Evolutionary conservation across 805 yeast species (phyloP).

Genomic region (Tetrapisispora arboricola): DNA sequence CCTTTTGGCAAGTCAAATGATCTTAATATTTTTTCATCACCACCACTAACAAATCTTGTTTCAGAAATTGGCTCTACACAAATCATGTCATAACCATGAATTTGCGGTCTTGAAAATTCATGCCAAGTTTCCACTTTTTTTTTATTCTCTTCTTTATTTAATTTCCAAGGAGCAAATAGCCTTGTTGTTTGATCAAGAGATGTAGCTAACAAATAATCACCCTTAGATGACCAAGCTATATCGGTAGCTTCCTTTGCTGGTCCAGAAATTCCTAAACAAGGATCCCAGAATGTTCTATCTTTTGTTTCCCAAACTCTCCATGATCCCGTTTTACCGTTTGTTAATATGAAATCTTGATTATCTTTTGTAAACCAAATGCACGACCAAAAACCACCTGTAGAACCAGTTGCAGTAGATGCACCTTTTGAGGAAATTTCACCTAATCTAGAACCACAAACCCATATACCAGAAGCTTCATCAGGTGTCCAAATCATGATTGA

Average conservation of each 20-base stretch:
- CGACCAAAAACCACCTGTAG: slow-evolving; percentile 66
- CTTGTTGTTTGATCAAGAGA: slow-evolving; percentile 93
- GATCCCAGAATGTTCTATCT: slow-evolving; percentile 33
- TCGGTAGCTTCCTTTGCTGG: slow-evolving; percentile 68
- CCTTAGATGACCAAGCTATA: slow-evolving; percentile 59
- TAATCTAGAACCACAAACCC: slow-evolving; percentile 71
- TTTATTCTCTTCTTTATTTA: slow-evolving; percentile 23
- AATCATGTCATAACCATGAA: slow-evolving; percentile 96
- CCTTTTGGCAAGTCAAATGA: slow-evolving; percentile 82
- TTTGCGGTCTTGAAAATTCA: slow-evolving; percentile 94
- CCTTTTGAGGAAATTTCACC: slow-evolving; percentile 95
- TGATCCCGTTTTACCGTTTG: slow-evolving; percentile 89
- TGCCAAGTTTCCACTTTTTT: slow-evolving; percentile 48
- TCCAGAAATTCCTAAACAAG: slow-evolving; percentile 60
- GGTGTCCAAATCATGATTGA: slow-evolving; percentile 92
- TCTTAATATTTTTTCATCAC: slow-evolving; percentile 88
- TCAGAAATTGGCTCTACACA: slow-evolving; percentile 53
- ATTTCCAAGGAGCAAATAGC: slow-evolving; percentile 55
- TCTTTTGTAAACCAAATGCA: slow-evolving; percentile 53
- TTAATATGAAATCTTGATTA: slow-evolving; percentile 44
- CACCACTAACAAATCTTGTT: slow-evolving; percentile 76
- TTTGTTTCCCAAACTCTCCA: slow-evolving; percentile 61
- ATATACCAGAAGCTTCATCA: slow-evolving; percentile 74
- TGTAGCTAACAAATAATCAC: slow-evolving; percentile 60
- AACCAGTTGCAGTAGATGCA: slow-evolving; percentile 96